Evolutionary conservation across 2,329 filamentous ascomycete genomes (phyloP).

Genomic region (Emergomyces orientalis): DNA sequence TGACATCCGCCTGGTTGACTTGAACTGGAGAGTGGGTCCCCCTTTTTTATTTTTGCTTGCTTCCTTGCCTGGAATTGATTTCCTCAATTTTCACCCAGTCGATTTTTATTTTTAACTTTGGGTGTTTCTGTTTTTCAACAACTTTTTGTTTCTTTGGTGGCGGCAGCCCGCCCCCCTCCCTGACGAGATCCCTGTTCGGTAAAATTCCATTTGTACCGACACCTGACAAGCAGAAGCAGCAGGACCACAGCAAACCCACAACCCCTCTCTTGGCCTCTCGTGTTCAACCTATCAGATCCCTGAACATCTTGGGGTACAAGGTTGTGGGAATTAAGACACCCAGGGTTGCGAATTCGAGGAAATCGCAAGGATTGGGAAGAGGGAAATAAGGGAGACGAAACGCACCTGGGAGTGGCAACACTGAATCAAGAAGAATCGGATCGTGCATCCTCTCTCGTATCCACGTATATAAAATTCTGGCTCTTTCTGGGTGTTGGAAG

Average conservation of each 20-base stretch:
- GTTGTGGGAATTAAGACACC: conserved; percentile 7
- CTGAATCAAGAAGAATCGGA: background rate
- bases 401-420: background rate
- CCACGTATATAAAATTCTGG: background rate
- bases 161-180: background rate
- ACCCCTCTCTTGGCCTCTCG: background rate
- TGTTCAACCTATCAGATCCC: background rate
- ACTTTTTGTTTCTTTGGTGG: background rate
- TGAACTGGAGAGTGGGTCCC: background rate
- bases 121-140: background rate
- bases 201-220: background rate
- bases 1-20: background rate
- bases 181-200: background rate
- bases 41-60: background rate
- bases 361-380: conserved; percentile 3
- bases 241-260: background rate
- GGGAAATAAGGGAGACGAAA: background rate
- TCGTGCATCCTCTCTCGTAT: background rate
- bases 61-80: background rate
- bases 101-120: background rate
- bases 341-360: conserved; percentile 3
- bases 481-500: background rate
- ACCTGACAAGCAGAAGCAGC: background rate
- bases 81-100: background rate
- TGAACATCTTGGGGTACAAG: background rate